Evolutionary conservation across 2,329 filamentous ascomycete genomes (phyloP).

Genomic region (Hymenoscyphus infarciens): DNA sequence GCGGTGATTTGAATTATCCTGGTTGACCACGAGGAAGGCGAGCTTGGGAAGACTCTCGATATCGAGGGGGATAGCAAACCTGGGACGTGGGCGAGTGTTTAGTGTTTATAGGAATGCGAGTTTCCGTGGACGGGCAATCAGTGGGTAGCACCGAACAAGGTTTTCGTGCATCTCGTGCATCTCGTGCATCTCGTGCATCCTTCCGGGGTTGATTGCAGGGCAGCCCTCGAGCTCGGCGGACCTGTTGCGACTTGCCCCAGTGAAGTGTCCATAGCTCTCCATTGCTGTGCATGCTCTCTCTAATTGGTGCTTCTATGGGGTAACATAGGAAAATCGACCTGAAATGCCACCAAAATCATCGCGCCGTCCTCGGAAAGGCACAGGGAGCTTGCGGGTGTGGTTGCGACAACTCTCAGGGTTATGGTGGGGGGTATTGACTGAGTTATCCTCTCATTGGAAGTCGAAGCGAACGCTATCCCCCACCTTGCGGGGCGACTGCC

Average conservation of each 20-base stretch:
- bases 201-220: neutral
- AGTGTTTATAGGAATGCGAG: conserved; percentile 3
- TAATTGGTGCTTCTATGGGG: neutral
- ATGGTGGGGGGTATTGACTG: too few species aligned
- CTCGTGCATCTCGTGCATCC: neutral
- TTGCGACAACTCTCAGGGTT: too few species aligned
- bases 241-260: neutral
- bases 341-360: too few species aligned
- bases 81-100: conserved; percentile 3
- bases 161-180: neutral
- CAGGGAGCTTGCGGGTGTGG: too few species aligned
- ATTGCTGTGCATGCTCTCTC: neutral
- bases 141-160: neutral
- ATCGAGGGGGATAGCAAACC: neutral
- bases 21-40: conserved; percentile 3
- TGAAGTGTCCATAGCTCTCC: neutral
- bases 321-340: neutral
- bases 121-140: neutral
- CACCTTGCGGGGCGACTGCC: neutral
- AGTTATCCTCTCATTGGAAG: too few species aligned
- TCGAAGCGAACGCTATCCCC: neutral
- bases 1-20: neutral
- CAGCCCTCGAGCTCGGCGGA: neutral
- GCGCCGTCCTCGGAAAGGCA: too few species aligned
- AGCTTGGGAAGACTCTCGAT: neutral